Base-by-base conservation (phyloP, 768 basidiomycete genomes). In the Pleurotus giganteus region DNA sequence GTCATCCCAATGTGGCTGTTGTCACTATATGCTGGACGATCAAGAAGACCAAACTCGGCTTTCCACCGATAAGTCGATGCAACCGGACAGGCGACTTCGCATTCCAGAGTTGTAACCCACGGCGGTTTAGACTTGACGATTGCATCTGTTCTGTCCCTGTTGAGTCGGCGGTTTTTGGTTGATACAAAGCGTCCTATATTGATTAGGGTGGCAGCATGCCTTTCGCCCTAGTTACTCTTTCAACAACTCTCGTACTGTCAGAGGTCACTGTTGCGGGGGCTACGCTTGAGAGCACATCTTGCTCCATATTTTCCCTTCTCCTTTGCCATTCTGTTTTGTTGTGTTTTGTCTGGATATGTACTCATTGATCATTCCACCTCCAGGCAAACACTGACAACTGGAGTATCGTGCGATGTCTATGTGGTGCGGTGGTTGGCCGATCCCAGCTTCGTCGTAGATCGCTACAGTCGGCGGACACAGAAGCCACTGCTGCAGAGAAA, bases 161-260 rank as follows among this genome's bases (percentile, higher is more conserved):
- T 61, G 55, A 66, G 63, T 63, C 58, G 58, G 58, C 64, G 62
- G 72, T 71, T 72, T 80, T 76, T 79, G 90, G 89, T 88, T 85
- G 95, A 98, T 98, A 95, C 94, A 88, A 89, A 73, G 60, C 80
- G 89, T 91, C 95, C 95, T 66, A 97, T 64, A 96, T 73, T 43
- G 74, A 88, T 39, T 58, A 61, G 61, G 47, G n/a, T n/a, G n/a
- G n/a, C n/a, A n/a, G n/a, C n/a, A n/a, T 52, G n/a, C n/a, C 2
- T 9, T 57, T 55, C 58, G 55, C 54, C 59, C 64, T 59, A 57
- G 68, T 72, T 73, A 65, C 84, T 82, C 80, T 76, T 74, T 76
- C 78, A 82, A 95, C 93, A 95, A 94, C 92, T 86, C 88, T 82
- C 85, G 72, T 79, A 37, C 23, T 77, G 75, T 77, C 63, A 64